Percentiles rank a stretch among this genome's conserved stretches.
Conservation (phyloP, 768 basidiomycete genomes). For the Galerina marginata region DNA sequence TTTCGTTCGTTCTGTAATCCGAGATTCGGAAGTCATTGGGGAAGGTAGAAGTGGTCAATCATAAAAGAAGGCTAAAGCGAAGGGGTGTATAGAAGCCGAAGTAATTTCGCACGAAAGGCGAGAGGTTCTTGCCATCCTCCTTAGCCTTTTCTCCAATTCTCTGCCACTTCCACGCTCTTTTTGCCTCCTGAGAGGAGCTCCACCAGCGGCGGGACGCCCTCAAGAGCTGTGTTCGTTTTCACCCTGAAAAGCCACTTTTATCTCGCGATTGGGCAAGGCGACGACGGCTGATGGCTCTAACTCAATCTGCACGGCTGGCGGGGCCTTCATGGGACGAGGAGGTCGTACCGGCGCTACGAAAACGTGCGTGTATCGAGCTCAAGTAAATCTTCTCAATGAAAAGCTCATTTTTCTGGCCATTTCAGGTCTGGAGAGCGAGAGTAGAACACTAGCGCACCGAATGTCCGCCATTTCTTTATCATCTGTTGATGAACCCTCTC, state of each 20-base stretch:
- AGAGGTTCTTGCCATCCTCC: slow-evolving; percentile 16
- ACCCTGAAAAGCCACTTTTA: background rate
- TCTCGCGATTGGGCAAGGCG: background rate
- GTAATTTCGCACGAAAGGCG: slow-evolving; percentile 5
- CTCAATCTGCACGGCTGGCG: slow-evolving; percentile 45
- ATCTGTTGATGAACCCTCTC: slow-evolving; percentile 20
- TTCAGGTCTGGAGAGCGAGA: slow-evolving; percentile 81
- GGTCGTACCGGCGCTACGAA: slow-evolving; percentile 80
- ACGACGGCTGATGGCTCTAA: slow-evolving; percentile 42
- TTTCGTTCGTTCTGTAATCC: background rate
- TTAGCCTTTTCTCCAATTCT: slow-evolving; percentile 17
- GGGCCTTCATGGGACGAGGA: slow-evolving; percentile 80
- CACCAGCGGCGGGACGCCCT: slow-evolving; percentile 8
- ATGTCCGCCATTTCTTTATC: slow-evolving; percentile 35
- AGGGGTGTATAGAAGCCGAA: slow-evolving; percentile 6
- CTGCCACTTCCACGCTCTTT: slow-evolving; percentile 4
- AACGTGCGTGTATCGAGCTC: slow-evolving; percentile 56
- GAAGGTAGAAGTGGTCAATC: background rate
- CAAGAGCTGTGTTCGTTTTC: slow-evolving; percentile 8
- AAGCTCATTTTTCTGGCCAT: slow-evolving; percentile 4
- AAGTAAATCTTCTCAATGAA: background rate
- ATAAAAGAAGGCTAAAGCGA: background rate
- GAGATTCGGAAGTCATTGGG: background rate
- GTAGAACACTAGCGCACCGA: slow-evolving; percentile 58
- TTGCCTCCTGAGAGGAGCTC: background rate